A percentile compares a stretch with the other conserved stretches of the same genome.
These are phyloP conservation scores for Pistacia vera DNA, from an alignment of 345 rosid genomes.

Conservation along the genomic window DNA sequence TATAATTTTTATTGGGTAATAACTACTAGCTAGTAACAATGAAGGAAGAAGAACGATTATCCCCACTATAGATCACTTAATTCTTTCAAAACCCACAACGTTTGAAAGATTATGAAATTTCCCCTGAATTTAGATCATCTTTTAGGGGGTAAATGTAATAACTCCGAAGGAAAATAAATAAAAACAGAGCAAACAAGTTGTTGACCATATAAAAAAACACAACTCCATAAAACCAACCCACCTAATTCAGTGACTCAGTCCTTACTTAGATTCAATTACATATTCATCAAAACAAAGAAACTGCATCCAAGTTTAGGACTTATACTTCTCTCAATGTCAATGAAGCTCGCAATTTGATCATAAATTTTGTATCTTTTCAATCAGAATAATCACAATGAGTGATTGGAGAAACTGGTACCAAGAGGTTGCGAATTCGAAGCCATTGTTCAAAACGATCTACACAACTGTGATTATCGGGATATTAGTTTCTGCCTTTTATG, in stretches of 20 bases:
- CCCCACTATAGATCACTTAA: no score
- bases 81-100: no score
- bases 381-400: conserved; percentile 27
- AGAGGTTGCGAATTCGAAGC: conserved; percentile 66
- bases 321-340: not conserved
- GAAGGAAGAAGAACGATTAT: no score
- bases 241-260: not conserved
- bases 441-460: conserved; percentile 83
- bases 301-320: not conserved
- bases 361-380: not conserved
- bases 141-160: no score
- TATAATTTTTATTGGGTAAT: no score
- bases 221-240: not conserved
- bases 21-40: no score
- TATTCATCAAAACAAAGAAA: not conserved
- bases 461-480: conserved; percentile 76
- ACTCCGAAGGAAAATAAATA: no score
- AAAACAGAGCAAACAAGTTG: not conserved
- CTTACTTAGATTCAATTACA: not conserved
- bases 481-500: conserved; percentile 73
- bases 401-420: conserved; percentile 76
- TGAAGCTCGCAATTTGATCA: conserved; percentile 4
- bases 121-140: no score
- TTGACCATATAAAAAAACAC: no score
- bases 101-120: no score